These are phyloP conservation scores for Combretum micranthum DNA, from an alignment of 345 rosid species.

Conservation along the genomic window DNA sequence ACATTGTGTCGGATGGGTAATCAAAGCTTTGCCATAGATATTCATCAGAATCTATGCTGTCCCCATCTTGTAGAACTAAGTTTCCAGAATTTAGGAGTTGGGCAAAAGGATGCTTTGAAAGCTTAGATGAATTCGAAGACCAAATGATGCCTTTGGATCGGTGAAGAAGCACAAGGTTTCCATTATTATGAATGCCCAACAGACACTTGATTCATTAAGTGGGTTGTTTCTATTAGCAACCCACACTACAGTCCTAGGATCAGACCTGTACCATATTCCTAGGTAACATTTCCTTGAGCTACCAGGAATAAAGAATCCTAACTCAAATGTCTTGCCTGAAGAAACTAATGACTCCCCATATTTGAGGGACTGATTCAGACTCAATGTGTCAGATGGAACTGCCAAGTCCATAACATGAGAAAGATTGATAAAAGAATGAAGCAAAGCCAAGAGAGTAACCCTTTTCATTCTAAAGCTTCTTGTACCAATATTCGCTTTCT, in stretches of 20 bases:
- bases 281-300: slow-evolving; percentile 19
- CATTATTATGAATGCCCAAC: slow-evolving; percentile 14
- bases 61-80: slow-evolving; percentile 16
- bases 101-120: slow-evolving; percentile 10
- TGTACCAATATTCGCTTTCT: too few relatives aligned
- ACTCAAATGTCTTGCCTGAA: slow-evolving; percentile 10
- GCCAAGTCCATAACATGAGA: neutral
- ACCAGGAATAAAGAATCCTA: slow-evolving; percentile 17
- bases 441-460: neutral
- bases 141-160: slow-evolving; percentile 3
- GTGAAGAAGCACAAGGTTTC: slow-evolving; percentile 14
- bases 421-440: neutral
- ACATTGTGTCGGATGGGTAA: slow-evolving; percentile 21
- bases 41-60: neutral
- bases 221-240: slow-evolving; percentile 35
- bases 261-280: slow-evolving; percentile 31
- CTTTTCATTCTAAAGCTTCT: too few relatives aligned
- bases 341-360: slow-evolving; percentile 13
- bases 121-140: slow-evolving; percentile 17
- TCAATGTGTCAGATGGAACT: slow-evolving; percentile 1
- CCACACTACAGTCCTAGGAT: slow-evolving; percentile 19
- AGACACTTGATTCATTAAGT: slow-evolving; percentile 4
- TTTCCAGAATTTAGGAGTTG: slow-evolving; percentile 32
- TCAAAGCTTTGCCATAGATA: slow-evolving; percentile 37
- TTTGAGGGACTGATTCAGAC: neutral